Conservation (phyloP, 139 green algal genomes). For the Chlorella ohadii region DNA sequence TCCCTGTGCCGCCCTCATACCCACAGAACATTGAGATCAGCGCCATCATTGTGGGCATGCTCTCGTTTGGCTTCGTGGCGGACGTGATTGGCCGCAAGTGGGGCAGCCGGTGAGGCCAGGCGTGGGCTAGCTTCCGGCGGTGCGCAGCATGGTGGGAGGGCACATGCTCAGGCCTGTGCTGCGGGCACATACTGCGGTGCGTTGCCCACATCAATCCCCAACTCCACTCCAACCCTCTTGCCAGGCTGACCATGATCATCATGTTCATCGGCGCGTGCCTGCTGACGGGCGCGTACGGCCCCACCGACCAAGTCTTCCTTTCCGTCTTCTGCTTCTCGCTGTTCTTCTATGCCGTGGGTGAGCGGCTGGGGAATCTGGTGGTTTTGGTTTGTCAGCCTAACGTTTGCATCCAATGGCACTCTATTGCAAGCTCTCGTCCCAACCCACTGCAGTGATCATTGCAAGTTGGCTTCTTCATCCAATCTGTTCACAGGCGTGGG, state of each 20-base stretch:
- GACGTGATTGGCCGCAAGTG: constrained; percentile 74
- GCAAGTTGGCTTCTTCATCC: no score
- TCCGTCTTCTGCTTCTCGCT: constrained; percentile 58
- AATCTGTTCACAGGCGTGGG: constrained; percentile 46
- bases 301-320: constrained; percentile 53
- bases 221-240: no score
- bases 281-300: constrained; percentile 50
- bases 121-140: background rate
- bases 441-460: no score
- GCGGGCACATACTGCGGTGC: no score
- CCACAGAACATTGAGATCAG: constrained; percentile 30
- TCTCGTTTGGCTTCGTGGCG: constrained; percentile 56
- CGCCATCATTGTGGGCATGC: constrained; percentile 65
- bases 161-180: no score
- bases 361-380: no score
- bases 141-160: no score
- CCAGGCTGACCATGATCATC: constrained; percentile 48
- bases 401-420: no score
- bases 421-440: no score
- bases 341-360: constrained; percentile 45
- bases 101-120: constrained; percentile 52
- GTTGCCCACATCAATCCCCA: no score
- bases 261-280: constrained; percentile 74
- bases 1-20: no score
- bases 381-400: no score